Evolutionary conservation across 768 basidiomycete species (phyloP), one percentile per base, ranked within the genome.

Genomic region (Kwoniella heveanensis): DNA sequence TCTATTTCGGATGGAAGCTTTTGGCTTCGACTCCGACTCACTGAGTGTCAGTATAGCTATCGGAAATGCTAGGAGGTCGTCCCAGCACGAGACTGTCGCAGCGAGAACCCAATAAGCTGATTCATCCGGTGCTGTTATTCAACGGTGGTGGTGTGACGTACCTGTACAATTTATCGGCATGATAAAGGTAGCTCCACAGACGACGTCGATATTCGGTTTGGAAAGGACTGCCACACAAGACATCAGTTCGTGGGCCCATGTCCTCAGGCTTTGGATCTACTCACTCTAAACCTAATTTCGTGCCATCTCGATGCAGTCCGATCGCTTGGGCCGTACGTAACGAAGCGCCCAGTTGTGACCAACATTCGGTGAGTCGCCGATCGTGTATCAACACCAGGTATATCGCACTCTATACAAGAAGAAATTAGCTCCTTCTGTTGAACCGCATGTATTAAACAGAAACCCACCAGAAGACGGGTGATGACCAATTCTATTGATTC

Each of bases 311-410:
- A 80, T 96, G 93, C 36, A 97, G 81, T 9, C 93, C 94, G 22
- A 97, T 86, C 2, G 93, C 93, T 73, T 95, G 92, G 9, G 92
- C 93, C 30, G 93, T 96, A 63, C 92, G 82, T 15, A 97, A 88
- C 52, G 91, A 91, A 6, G 93, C 92, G 36, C 93, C 93, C 19
- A 97, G 83, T 73, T 95, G 92, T 77, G 90, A 92, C 92, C 93
- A 97, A 73, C 92, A 93, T 81, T 96, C 93, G 8, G 92, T 93
- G 62, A 95, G 89, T 51, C 80, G 73, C 26, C 80, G 62, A 64
- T 81, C 80, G 52, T 81, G 80, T 8, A 81, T 77, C 55, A 80
- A 56, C 13, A 85, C 83, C 53, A 87, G 76, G 70, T 86, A 85
- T 67, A 90, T 83, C 57, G 92, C 91, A 54, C 85, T 87, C 86